Percentiles rank a stretch among this genome's conserved stretches.
phyloP scores from a whole-genome alignment of 179 eudicot genomes.

The Spergularia azorica region DNA sequence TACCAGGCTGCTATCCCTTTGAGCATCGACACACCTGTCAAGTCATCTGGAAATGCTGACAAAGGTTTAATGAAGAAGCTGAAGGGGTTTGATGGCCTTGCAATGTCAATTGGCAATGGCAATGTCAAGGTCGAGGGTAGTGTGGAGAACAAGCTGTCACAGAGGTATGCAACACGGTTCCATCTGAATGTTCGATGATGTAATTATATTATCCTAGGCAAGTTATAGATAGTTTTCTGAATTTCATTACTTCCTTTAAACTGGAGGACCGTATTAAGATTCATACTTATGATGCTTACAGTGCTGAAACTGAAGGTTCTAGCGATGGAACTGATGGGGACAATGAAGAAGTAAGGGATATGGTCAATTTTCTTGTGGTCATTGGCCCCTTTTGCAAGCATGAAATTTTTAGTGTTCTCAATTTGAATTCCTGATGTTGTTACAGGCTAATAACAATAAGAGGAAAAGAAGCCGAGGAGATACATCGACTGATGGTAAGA shows the following conservation, averaged over 20 bases:
- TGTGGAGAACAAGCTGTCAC: constrained; percentile 49
- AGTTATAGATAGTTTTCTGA: neutral
- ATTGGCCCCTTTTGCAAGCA: constrained; percentile 3
- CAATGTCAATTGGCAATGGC: constrained; percentile 86
- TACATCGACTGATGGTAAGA: constrained; percentile 57
- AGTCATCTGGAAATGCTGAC: constrained; percentile 68
- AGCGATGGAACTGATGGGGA: constrained; percentile 85
- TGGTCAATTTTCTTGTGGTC: constrained; percentile 16
- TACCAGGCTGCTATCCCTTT: constrained; percentile 61
- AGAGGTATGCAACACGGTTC: constrained; percentile 51
- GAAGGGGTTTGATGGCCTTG: constrained; percentile 86
- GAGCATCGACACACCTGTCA: constrained; percentile 65
- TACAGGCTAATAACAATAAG: constrained; percentile 52
- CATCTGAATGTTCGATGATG: neutral
- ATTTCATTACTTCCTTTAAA: neutral
- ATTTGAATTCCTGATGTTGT: constrained; percentile 22
- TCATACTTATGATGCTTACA: constrained; percentile 30
- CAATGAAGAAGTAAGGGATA: constrained; percentile 59
- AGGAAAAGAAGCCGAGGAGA: constrained; percentile 73
- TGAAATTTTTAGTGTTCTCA: constrained; percentile 19
- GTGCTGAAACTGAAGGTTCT: constrained; percentile 82
- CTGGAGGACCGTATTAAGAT: neutral
- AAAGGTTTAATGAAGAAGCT: constrained; percentile 66
- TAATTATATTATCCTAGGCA: neutral
- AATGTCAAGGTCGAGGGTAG: constrained; percentile 58